A percentile compares a stretch with the other conserved stretches of the same genome.
phyloP scores from a whole-genome alignment of 305 asterid species.

The Fraxinus albicans region DNA sequence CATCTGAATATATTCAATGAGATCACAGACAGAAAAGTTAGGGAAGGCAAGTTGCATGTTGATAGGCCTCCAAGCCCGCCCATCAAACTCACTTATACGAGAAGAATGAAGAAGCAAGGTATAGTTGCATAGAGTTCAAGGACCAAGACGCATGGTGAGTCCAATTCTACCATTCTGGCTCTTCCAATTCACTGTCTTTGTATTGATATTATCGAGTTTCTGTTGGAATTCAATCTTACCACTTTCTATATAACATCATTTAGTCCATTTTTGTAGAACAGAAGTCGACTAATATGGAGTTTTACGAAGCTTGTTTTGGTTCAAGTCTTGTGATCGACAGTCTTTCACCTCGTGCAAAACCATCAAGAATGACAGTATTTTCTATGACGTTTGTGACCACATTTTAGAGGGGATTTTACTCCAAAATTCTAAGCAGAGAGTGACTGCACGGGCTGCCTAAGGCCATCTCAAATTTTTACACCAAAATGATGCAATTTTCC shows the following conservation, averaged over 20 bases:
- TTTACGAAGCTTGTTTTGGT: not conserved
- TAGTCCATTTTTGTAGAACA: not conserved
- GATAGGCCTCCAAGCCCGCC: not conserved
- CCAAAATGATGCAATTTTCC: not conserved
- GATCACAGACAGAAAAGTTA: not conserved
- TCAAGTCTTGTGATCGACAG: not conserved
- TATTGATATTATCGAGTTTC: not conserved
- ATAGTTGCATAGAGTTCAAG: not conserved
- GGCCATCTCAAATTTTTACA: not conserved
- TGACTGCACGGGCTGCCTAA: not conserved
- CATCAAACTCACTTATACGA: not conserved
- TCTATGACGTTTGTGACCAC: not conserved
- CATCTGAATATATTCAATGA: not conserved
- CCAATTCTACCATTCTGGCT: not conserved
- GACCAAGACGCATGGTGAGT: not conserved
- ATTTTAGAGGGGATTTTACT: not conserved
- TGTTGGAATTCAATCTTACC: not conserved
- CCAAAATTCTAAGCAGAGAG: not conserved
- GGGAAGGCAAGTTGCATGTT: not conserved
- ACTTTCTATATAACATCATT: not conserved
- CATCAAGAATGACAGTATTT: not conserved
- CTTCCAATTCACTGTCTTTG: not conserved
- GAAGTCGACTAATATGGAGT: not conserved
- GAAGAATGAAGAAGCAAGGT: not conserved
- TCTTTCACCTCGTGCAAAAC: not conserved